Evolutionary conservation across 768 basidiomycete genomes (phyloP).

Genomic region (Austroboletus festivus): DNA sequence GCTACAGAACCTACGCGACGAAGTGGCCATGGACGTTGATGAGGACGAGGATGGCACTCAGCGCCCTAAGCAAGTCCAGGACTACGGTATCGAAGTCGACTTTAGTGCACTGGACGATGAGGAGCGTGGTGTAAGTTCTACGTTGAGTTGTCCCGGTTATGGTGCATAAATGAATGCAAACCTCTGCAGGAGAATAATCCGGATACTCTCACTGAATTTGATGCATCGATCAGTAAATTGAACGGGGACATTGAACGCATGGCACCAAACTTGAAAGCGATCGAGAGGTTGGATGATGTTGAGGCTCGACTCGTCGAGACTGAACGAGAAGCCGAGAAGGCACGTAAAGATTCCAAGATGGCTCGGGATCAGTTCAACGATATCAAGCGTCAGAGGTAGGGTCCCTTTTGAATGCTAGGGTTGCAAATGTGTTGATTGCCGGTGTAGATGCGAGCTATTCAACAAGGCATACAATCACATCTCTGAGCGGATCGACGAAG

Average conservation of each 20-base stretch:
- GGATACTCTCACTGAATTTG: conserved; percentile 67
- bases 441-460: conserved; percentile 69
- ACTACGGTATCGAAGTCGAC: conserved; percentile 89
- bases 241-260: conserved; percentile 83
- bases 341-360: conserved; percentile 81
- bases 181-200: conserved; percentile 55
- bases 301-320: conserved; percentile 83
- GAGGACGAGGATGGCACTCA: conserved; percentile 83
- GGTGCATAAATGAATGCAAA: neutral
- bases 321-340: conserved; percentile 89
- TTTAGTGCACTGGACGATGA: conserved; percentile 74
- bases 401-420: neutral
- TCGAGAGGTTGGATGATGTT: conserved; percentile 84
- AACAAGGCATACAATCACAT: conserved; percentile 97
- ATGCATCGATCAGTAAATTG: conserved; percentile 67
- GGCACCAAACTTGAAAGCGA: conserved; percentile 96
- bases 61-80: conserved; percentile 62
- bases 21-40: conserved; percentile 90
- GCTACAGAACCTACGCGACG: conserved; percentile 70
- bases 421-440: conserved; percentile 1
- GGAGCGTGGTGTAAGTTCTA: conserved; percentile 57
- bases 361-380: conserved; percentile 94
- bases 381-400: conserved; percentile 76
- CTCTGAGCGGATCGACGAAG: conserved; percentile 88
- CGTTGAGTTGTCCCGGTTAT: neutral